phyloP scores from a whole-genome alignment of 2,329 filamentous ascomycete genomes.

The Nigrospora oryzae region DNA sequence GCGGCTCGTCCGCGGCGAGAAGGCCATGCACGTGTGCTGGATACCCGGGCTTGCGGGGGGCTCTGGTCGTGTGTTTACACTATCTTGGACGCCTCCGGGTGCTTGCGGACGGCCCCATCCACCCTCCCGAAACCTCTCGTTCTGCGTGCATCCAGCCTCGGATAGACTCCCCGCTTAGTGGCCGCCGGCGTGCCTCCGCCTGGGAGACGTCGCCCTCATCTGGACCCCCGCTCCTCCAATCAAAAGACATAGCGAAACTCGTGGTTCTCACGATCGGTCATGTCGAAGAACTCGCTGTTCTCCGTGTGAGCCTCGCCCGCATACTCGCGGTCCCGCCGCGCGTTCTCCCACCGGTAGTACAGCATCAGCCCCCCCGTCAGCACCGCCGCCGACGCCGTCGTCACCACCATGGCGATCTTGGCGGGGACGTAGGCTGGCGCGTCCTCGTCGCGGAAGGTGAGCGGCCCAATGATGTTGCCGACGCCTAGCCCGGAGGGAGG shows the following conservation, averaged over 20 bases:
- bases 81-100: no score
- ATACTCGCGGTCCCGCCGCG: conserved; percentile 1
- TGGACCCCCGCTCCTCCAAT: background rate
- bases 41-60: no score
- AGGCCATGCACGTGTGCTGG: no score
- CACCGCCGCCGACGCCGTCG: conserved; percentile 9
- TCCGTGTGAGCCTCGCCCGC: conserved; percentile 1
- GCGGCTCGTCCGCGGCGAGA: no score
- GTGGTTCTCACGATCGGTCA: conserved; percentile 7
- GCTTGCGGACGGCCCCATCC: no score
- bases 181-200: no score
- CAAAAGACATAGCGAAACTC: conserved; percentile 6
- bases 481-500: background rate
- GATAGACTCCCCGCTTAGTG: no score
- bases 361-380: conserved; percentile 12
- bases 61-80: no score
- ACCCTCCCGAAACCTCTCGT: no score
- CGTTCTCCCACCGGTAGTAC: conserved; percentile 10
- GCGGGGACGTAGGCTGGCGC: conserved; percentile 43
- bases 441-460: conserved; percentile 44
- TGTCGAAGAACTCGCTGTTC: conserved; percentile 2
- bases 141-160: no score
- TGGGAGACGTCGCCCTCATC: no score
- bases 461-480: conserved; percentile 34
- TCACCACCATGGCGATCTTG: conserved; percentile 46